These are phyloP conservation scores for Senecio squalidus DNA, from an alignment of 140 eudicot species.

Conservation along the genomic window DNA sequence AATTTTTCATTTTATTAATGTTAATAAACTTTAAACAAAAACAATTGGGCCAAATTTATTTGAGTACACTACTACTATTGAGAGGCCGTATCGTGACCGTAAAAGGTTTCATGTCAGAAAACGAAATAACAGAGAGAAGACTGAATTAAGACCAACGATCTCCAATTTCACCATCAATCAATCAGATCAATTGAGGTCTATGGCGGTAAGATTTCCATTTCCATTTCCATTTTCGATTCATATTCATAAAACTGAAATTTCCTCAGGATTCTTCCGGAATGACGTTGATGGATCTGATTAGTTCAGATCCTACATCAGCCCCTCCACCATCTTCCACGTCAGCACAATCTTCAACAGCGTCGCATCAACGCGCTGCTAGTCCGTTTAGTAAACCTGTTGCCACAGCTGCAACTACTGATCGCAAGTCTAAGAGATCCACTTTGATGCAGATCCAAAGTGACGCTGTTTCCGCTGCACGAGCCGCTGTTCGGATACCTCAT, in stretches of 20 bases:
- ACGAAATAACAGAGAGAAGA: too few species aligned
- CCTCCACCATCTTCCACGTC: conserved; percentile 47
- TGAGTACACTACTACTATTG: too few species aligned
- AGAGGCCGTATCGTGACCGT: too few species aligned
- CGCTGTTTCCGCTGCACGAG: conserved; percentile 79
- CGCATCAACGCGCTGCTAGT: conserved; percentile 41
- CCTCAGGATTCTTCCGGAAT: conserved; percentile 82
- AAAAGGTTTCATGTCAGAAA: too few species aligned
- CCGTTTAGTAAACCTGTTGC: conserved; percentile 25
- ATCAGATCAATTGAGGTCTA: conserved; percentile 1
- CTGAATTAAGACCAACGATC: too few species aligned
- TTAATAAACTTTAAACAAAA: too few species aligned
- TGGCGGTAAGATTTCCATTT: conserved; percentile 21
- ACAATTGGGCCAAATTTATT: too few species aligned
- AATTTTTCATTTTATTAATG: too few species aligned
- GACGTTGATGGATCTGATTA: conserved; percentile 94
- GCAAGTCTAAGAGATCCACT: conserved; percentile 69
- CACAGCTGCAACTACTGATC: conserved; percentile 44
- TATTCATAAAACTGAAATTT: background rate
- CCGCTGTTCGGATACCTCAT: conserved; percentile 74
- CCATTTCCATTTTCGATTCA: conserved; percentile 17
- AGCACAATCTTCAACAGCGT: conserved; percentile 32
- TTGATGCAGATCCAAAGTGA: conserved; percentile 95
- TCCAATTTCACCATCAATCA: conserved; percentile 1
- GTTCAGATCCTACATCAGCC: conserved; percentile 62